Conservation (phyloP, 179 eudicot species). For the Silene coronaria region DNA sequence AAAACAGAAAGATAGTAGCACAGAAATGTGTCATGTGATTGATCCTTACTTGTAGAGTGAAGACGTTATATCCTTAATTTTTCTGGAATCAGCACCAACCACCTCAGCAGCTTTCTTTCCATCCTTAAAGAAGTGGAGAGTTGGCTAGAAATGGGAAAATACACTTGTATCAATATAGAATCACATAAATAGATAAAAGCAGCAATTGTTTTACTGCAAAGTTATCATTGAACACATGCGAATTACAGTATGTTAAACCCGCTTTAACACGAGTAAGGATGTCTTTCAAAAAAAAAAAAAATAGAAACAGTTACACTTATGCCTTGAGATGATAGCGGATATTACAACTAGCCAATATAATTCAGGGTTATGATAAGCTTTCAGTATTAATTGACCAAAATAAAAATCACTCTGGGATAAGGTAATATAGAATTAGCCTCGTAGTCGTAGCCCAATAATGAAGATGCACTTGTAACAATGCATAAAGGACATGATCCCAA, state of each 20-base stretch:
- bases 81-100: slow-evolving; percentile 58
- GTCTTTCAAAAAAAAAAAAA: background rate
- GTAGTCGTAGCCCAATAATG: background rate
- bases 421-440: background rate
- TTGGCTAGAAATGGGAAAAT: slow-evolving; percentile 44
- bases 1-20: slow-evolving; percentile 1
- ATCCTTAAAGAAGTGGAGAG: slow-evolving; percentile 59
- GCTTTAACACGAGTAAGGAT: background rate
- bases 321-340: background rate
- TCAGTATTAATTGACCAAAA: background rate
- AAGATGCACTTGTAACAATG: background rate
- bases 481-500: no score
- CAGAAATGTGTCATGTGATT: background rate
- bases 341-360: background rate
- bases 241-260: background rate
- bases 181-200: background rate
- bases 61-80: slow-evolving; percentile 47
- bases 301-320: background rate
- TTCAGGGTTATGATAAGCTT: background rate
- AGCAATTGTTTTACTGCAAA: background rate
- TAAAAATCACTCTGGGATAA: background rate
- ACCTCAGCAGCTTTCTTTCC: slow-evolving; percentile 67
- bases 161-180: background rate
- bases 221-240: background rate
- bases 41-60: slow-evolving; percentile 48